Evolutionary conservation across 1,284 basidiomycete genomes (phyloP).

Genomic region (Coniophora puteana): DNA sequence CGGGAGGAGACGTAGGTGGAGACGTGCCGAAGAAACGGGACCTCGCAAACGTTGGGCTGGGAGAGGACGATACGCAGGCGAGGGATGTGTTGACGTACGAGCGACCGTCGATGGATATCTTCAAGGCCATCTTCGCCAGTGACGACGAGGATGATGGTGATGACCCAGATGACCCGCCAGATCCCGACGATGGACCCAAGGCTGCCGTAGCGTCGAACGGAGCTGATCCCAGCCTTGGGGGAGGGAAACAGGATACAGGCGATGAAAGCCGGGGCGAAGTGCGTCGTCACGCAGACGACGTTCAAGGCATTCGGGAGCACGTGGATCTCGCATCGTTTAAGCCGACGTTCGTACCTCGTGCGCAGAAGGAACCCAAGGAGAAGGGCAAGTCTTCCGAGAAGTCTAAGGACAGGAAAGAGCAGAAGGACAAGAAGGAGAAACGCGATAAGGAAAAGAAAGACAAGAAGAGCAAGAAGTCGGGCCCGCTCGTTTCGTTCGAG

Average conservation of each 20-base stretch:
- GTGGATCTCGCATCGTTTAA: slow-evolving; percentile 69
- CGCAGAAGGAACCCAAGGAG: slow-evolving; percentile 19
- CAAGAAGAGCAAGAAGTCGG: slow-evolving; percentile 35
- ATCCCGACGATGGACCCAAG: slow-evolving; percentile 30
- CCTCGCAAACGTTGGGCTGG: slow-evolving; percentile 76
- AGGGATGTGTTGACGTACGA: slow-evolving; percentile 84
- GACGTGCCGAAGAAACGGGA: slow-evolving; percentile 41
- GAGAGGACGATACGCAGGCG: slow-evolving; percentile 86
- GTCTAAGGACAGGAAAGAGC: no score
- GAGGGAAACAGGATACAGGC: no score
- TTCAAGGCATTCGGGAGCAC: slow-evolving; percentile 21
- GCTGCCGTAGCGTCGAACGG: slow-evolving; percentile 7
- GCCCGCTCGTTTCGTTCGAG: slow-evolving; percentile 65
- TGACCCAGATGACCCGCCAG: slow-evolving; percentile 41
- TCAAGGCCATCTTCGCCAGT: slow-evolving; percentile 93
- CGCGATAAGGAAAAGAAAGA: slow-evolving; percentile 43
- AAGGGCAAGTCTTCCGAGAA: slow-evolving; percentile 40
- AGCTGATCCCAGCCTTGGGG: slow-evolving; percentile 1
- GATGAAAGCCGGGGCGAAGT: no score
- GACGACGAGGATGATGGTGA: slow-evolving; percentile 81
- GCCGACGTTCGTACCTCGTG: slow-evolving; percentile 75
- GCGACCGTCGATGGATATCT: slow-evolving; percentile 87
- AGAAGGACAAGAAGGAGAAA: no score
- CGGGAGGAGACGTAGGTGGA: slow-evolving; percentile 12
- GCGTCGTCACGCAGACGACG: no score